Percentiles rank a stretch among this genome's conserved stretches.
Evolutionary conservation across 345 rosid genomes (phyloP).

Genomic region (Arabis hirsuta): DNA sequence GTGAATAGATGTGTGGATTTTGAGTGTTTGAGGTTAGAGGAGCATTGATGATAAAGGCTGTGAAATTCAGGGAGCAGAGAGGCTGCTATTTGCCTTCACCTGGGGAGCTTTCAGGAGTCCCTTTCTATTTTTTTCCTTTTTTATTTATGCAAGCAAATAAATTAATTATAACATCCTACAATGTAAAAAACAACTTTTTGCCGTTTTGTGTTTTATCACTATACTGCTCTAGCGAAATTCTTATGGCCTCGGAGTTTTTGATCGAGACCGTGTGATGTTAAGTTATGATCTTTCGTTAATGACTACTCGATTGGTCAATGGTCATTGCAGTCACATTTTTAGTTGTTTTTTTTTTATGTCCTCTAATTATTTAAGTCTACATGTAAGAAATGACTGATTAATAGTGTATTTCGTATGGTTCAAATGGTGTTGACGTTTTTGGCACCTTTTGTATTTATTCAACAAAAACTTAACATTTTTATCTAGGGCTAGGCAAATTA

Average conservation of each 20-base stretch:
- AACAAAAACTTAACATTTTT: no score
- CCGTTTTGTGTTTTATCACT: slow-evolving; percentile 37
- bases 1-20: slow-evolving; percentile 33
- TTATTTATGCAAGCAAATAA: slow-evolving; percentile 26
- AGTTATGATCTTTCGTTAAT: slow-evolving; percentile 45
- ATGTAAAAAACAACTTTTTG: slow-evolving; percentile 28
- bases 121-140: slow-evolving; percentile 27
- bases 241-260: slow-evolving; percentile 39
- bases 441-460: no score
- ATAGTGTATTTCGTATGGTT: no score
- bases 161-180: slow-evolving; percentile 15
- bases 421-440: no score
- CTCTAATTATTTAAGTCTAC: background rate
- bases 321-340: slow-evolving; percentile 21
- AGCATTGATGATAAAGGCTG: slow-evolving; percentile 48
- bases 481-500: no score
- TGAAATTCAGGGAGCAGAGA: slow-evolving; percentile 44
- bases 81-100: slow-evolving; percentile 46
- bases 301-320: slow-evolving; percentile 42
- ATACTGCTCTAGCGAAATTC: slow-evolving; percentile 31
- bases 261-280: slow-evolving; percentile 45
- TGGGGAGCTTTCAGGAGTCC: slow-evolving; percentile 43
- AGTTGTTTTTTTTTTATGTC: background rate
- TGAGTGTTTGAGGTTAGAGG: slow-evolving; percentile 48
- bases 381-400: background rate